Evolutionary conservation across 2,329 filamentous ascomycete species (phyloP).

Genomic region (Sarocladium brachiariae): DNA sequence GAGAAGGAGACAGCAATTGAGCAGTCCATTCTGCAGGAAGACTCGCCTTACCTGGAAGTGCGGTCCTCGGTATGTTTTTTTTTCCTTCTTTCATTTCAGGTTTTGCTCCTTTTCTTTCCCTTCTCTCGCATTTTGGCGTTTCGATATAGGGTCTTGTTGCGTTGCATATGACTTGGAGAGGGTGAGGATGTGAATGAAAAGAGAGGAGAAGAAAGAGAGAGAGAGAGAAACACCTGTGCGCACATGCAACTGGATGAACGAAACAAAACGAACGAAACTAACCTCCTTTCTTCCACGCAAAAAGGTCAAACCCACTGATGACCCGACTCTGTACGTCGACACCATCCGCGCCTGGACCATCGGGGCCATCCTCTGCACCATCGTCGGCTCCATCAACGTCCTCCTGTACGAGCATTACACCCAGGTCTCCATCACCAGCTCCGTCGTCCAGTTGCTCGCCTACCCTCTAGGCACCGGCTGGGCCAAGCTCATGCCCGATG

Average conservation of each 20-base stretch:
- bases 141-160: too few species aligned
- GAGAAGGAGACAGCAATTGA: slow-evolving; percentile 40
- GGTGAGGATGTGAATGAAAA: too few species aligned
- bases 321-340: slow-evolving; percentile 36
- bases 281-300: too few species aligned
- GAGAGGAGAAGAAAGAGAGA: too few species aligned
- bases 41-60: slow-evolving; percentile 50
- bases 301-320: slow-evolving; percentile 32
- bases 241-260: too few species aligned
- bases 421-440: slow-evolving; percentile 22
- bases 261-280: too few species aligned
- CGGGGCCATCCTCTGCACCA: slow-evolving; percentile 46
- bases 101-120: too few species aligned
- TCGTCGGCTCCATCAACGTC: slow-evolving; percentile 54
- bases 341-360: slow-evolving; percentile 61
- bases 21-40: slow-evolving; percentile 40
- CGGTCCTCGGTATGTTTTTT: slow-evolving; percentile 15
- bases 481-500: slow-evolving; percentile 26
- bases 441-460: slow-evolving; percentile 23
- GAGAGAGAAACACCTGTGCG: too few species aligned
- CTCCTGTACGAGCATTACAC: slow-evolving; percentile 10
- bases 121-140: too few species aligned
- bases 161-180: too few species aligned
- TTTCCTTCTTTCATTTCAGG: neutral
- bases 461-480: slow-evolving; percentile 27